Conservation (phyloP, 2,329 filamentous ascomycete genomes). For the Paecilomyces sp. region DNA sequence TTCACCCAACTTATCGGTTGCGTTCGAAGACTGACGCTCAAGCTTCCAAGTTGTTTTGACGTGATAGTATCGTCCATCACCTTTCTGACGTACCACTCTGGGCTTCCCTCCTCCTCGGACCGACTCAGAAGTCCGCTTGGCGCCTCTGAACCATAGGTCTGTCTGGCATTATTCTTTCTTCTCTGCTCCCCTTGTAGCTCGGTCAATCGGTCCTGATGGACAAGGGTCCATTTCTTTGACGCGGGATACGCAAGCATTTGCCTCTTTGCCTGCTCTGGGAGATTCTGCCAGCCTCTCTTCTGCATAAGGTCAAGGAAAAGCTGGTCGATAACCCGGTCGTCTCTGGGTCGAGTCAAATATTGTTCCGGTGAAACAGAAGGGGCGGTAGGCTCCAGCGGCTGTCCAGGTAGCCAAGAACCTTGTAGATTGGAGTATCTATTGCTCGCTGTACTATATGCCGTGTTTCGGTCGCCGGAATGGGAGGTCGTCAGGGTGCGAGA, state of each 20-base stretch:
- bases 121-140: constrained; percentile 63
- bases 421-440: constrained; percentile 24
- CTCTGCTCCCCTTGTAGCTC: constrained; percentile 95
- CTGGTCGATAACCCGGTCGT: constrained; percentile 74
- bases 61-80: constrained; percentile 95
- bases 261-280: constrained; percentile 86
- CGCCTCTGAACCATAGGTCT: constrained; percentile 58
- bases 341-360: constrained; percentile 36
- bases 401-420: constrained; percentile 19
- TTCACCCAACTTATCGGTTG: constrained; percentile 98
- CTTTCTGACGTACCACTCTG: constrained; percentile 96
- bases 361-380: constrained; percentile 27
- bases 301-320: constrained; percentile 94
- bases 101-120: constrained; percentile 89
- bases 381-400: constrained; percentile 16
- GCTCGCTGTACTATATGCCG: constrained; percentile 14
- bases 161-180: constrained; percentile 65
- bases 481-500: constrained; percentile 36
- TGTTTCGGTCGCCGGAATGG: constrained; percentile 27
- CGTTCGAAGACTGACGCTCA: constrained; percentile 90
- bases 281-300: constrained; percentile 93
- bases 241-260: constrained; percentile 96
- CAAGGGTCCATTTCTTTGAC: constrained; percentile 93
- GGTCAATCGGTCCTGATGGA: constrained; percentile 88
- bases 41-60: constrained; percentile 80